These are phyloP conservation scores for Neobulgaria alba DNA, from an alignment of 2,329 filamentous ascomycete species.

Conservation along the genomic window DNA sequence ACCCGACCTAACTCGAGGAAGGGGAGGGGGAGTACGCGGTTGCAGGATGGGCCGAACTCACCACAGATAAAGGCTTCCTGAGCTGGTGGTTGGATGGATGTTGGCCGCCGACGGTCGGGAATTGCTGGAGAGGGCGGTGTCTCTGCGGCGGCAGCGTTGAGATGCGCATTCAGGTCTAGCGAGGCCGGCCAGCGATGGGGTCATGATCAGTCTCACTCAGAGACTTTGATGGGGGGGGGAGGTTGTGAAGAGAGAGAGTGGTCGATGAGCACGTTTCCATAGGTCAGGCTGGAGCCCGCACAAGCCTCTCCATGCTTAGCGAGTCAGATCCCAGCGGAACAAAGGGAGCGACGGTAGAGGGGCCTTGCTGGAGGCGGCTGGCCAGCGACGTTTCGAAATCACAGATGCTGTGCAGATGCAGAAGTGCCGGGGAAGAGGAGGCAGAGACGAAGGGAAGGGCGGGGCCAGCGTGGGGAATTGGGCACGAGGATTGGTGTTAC, in stretches of 20 bases:
- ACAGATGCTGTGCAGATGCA: neutral
- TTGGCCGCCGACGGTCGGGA: too few species aligned
- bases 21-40: too few species aligned
- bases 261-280: slow-evolving; percentile 7
- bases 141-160: too few species aligned
- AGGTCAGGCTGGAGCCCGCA: neutral
- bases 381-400: neutral
- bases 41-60: too few species aligned
- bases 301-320: neutral
- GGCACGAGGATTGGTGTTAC: neutral
- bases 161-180: too few species aligned
- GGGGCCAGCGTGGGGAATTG: neutral
- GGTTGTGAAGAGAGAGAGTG: neutral
- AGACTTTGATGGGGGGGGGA: neutral
- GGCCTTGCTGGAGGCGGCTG: neutral
- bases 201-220: too few species aligned
- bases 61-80: too few species aligned
- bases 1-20: neutral
- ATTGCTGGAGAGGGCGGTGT: too few species aligned
- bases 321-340: neutral
- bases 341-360: neutral
- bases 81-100: too few species aligned
- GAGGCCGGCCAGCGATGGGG: too few species aligned
- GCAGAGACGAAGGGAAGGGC: neutral
- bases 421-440: neutral